Evolutionary conservation across 2,329 filamentous ascomycete species (phyloP).

Genomic region (Akanthomyces dipterigenus): DNA sequence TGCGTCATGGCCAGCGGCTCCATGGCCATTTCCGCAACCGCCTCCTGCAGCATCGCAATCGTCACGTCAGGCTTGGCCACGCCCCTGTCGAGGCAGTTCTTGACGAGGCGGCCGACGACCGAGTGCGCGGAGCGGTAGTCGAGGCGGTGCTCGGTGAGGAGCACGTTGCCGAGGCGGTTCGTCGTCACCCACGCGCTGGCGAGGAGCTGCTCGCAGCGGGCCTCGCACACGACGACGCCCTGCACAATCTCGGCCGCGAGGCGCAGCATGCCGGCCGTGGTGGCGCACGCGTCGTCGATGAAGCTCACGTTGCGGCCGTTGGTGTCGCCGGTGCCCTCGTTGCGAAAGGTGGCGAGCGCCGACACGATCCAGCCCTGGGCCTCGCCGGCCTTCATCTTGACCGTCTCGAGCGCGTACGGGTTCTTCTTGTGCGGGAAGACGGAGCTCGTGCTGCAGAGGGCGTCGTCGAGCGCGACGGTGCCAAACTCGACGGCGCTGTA

Average conservation of each 20-base stretch:
- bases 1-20: slow-evolving; percentile 23
- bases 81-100: not conserved
- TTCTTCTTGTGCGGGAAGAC: slow-evolving; percentile 15
- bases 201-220: not conserved
- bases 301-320: not conserved
- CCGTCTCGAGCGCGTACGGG: slow-evolving; percentile 11
- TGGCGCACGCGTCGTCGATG: not conserved
- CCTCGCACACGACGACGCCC: not conserved
- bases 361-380: slow-evolving; percentile 10
- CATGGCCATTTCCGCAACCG: slow-evolving; percentile 18
- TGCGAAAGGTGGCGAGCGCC: slow-evolving; percentile 1
- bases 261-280: not conserved
- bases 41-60: slow-evolving; percentile 3
- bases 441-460: slow-evolving; percentile 12
- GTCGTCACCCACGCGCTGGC: slow-evolving; percentile 6
- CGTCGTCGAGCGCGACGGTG: slow-evolving; percentile 10
- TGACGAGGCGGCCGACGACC: not conserved
- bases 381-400: slow-evolving; percentile 13
- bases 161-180: slow-evolving; percentile 1
- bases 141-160: not conserved
- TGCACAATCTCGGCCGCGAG: not conserved
- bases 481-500: slow-evolving; percentile 12
- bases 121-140: slow-evolving; percentile 2
- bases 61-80: not conserved
- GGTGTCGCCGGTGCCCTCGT: slow-evolving; percentile 9